Percentiles rank a stretch among this genome's conserved stretches.
Conservation (phyloP, 2,329 filamentous ascomycete genomes). For the Teratosphaeria zuluensis region DNA sequence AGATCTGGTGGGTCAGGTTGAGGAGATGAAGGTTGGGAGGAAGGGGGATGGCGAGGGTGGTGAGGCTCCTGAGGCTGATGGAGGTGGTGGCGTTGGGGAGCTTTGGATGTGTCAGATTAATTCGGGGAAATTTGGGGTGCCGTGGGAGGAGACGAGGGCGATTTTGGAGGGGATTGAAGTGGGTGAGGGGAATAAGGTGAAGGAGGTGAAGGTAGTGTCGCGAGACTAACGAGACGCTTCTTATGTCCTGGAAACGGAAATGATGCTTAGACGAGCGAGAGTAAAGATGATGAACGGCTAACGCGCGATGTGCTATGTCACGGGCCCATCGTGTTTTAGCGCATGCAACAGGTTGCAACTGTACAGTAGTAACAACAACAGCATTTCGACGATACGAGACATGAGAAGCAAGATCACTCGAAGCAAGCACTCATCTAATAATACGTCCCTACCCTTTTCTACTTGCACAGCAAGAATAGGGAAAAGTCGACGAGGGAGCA, state of each 20-base stretch:
- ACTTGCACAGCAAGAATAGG: neutral
- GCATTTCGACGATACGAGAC: no score
- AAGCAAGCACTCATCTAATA: neutral
- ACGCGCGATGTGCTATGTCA: neutral
- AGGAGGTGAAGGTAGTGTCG: slow-evolving; percentile 13
- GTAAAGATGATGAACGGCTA: no score
- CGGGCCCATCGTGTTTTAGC: no score
- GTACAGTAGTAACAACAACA: no score
- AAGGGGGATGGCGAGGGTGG: slow-evolving; percentile 7
- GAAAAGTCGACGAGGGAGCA: neutral
- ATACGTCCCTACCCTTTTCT: neutral
- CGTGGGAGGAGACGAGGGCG: slow-evolving; percentile 41
- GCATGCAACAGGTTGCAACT: no score
- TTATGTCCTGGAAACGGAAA: neutral
- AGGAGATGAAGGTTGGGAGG: slow-evolving; percentile 7
- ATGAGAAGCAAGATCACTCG: neutral
- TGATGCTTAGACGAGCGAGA: neutral
- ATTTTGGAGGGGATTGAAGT: slow-evolving; percentile 33
- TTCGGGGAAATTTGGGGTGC: slow-evolving; percentile 46
- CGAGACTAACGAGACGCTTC: neutral
- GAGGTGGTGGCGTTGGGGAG: slow-evolving; percentile 2
- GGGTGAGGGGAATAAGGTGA: slow-evolving; percentile 4
- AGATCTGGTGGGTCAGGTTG: slow-evolving; percentile 38
- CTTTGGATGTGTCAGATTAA: slow-evolving; percentile 39
- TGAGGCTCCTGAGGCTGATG: neutral